phyloP scores from a whole-genome alignment of 495 filamentous ascomycete species.

The Pseudotulostoma volvatum region DNA sequence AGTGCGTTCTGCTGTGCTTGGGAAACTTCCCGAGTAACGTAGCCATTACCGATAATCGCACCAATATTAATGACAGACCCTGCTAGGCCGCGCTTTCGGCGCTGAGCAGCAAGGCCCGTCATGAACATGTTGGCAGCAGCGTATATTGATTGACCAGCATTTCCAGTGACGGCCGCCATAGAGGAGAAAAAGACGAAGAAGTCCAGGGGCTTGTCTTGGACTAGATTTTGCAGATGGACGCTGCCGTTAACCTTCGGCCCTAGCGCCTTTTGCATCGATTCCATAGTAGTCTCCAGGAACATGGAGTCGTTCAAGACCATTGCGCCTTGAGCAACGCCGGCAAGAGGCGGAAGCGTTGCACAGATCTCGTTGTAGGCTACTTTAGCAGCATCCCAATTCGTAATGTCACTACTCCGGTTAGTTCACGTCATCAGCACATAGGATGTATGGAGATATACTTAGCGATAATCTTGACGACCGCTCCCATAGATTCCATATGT shows the following conservation, averaged over 20 bases:
- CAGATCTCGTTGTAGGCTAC: constrained; percentile 6
- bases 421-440: constrained; percentile 7
- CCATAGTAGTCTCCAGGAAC: constrained; percentile 6
- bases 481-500: constrained; percentile 14
- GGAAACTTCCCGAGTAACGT: constrained; percentile 11
- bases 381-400: constrained; percentile 5
- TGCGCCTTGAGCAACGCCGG: constrained; percentile 10
- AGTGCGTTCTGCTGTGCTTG: not conserved
- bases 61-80: constrained; percentile 16
- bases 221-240: constrained; percentile 13
- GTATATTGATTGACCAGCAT: constrained; percentile 41
- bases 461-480: constrained; percentile 8
- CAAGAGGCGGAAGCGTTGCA: constrained; percentile 6
- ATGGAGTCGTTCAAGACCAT: constrained; percentile 12
- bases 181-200: constrained; percentile 49
- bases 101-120: constrained; percentile 15
- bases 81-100: constrained; percentile 15
- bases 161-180: constrained; percentile 33
- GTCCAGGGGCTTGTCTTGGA: constrained; percentile 25
- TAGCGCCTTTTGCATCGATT: constrained; percentile 5
- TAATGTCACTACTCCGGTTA: constrained; percentile 5
- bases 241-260: constrained; percentile 15
- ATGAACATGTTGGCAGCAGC: constrained; percentile 39
- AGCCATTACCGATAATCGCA: constrained; percentile 25
- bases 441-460: constrained; percentile 6